Conservation (phyloP, 805 yeast species). For the Suhomyces kilbournensis region DNA sequence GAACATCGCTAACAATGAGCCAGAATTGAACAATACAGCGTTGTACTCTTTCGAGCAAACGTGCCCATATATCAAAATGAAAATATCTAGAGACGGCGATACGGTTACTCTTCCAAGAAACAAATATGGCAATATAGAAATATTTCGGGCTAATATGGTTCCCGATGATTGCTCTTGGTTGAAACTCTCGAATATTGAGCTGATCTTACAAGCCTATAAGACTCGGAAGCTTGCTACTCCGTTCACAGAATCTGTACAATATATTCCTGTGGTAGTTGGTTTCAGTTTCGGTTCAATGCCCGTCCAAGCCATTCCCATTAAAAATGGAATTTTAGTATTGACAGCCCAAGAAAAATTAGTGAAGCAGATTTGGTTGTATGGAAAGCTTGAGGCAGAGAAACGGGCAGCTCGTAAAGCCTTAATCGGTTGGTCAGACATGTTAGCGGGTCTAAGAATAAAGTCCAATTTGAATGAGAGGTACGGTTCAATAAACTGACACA, state of each 20-base stretch:
- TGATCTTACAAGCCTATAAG: slow-evolving; percentile 13
- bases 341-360: slow-evolving; percentile 12
- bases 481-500: slow-evolving; percentile 1
- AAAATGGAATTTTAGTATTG: slow-evolving; percentile 26
- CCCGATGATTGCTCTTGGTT: slow-evolving; percentile 32
- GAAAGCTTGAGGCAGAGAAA: slow-evolving; percentile 11
- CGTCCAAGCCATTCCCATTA: slow-evolving; percentile 26
- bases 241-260: slow-evolving; percentile 13
- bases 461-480: slow-evolving; percentile 7
- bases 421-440: slow-evolving; percentile 9
- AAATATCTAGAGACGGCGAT: slow-evolving; percentile 7
- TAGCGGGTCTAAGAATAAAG: slow-evolving; percentile 15
- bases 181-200: slow-evolving; percentile 18
- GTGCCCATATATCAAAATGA: slow-evolving; percentile 18
- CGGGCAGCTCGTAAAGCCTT: slow-evolving; percentile 6
- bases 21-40: slow-evolving; percentile 18
- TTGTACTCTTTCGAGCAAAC: slow-evolving; percentile 30
- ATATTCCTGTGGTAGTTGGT: slow-evolving; percentile 32
- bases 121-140: slow-evolving; percentile 31
- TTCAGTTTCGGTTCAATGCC: slow-evolving; percentile 21
- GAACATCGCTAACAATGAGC: slow-evolving; percentile 14
- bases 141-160: slow-evolving; percentile 26
- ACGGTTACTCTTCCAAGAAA: slow-evolving; percentile 21
- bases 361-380: slow-evolving; percentile 26
- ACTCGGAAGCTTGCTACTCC: slow-evolving; percentile 4